These are phyloP conservation scores for Saccharum spontaneum DNA, from an alignment of 176 grass and related monocot genomes.

Conservation along the genomic window DNA sequence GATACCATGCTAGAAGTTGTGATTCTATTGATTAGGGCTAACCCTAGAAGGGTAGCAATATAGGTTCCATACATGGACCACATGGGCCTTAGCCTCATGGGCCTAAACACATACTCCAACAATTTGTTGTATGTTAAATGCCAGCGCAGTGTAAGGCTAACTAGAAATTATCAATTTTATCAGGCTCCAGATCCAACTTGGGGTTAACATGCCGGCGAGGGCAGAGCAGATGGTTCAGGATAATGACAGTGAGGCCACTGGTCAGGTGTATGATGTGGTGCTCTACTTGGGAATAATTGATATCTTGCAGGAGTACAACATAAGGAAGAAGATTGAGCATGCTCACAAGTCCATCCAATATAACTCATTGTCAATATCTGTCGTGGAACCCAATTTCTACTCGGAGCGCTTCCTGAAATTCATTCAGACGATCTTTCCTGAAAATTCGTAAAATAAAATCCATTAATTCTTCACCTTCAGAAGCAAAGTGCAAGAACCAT, in stretches of 20 bases:
- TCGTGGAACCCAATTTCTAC: constrained; percentile 74
- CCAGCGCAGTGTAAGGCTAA: neutral
- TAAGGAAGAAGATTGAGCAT: constrained; percentile 85
- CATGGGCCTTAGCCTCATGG: too few species aligned
- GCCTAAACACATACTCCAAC: too few species aligned
- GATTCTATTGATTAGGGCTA: too few species aligned
- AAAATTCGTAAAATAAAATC: constrained; percentile 52
- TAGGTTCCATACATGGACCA: too few species aligned
- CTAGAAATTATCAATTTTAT: neutral
- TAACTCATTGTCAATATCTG: constrained; percentile 79
- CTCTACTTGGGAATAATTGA: constrained; percentile 97
- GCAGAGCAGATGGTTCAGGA: constrained; percentile 62
- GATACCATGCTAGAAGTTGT: too few species aligned
- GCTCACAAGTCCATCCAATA: constrained; percentile 80
- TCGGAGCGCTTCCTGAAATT: constrained; percentile 76
- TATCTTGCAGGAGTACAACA: constrained; percentile 91
- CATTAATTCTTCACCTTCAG: neutral
- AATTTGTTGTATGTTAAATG: neutral
- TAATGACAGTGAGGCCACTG: constrained; percentile 47
- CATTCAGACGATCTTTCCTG: constrained; percentile 80
- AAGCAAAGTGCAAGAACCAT: neutral
- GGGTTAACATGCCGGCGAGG: constrained; percentile 94
- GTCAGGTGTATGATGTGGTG: constrained; percentile 82
- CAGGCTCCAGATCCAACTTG: constrained; percentile 95
- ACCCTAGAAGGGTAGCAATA: too few species aligned